Base-by-base conservation (phyloP, 2,329 filamentous ascomycete species). In the Pezicula neosporulosa region DNA sequence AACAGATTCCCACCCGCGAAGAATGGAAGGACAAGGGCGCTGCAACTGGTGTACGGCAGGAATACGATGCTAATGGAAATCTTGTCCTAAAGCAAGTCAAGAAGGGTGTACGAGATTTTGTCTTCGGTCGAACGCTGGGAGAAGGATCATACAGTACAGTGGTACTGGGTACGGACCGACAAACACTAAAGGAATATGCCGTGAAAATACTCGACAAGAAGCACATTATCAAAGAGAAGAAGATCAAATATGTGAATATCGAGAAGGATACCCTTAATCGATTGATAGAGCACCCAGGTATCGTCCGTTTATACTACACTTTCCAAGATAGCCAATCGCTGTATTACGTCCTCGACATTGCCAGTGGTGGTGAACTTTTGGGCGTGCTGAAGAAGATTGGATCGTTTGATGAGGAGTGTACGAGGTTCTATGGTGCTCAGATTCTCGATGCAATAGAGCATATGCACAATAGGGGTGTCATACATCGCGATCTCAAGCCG, bases 241-340 rank as follows among this genome's bases (percentile, higher is more conserved):
- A 99, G 78, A 96, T 99, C 65, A 99, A 99, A 77, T 99, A 99
- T 66, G 94, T 99, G 71, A 99, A 97, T 71, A 99, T 99, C 63
- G 94, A 99, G 71, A 97, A 97, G 74, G 93, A 99, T 71, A 97
- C 94, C 0, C 77, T 99, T 50, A 99, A 99, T 67, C 86, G 94
- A 56, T 77, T 99, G 52, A 97, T 93, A 3, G 93, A 99, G 57
- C 94, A 99, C 65, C 94, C 94, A 6, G 94, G 94, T 18, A 93
- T 99, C 53, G 92, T 99, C 51, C 88, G 94, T 56, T 78, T 99
- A 41, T 99, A 97, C 71, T 99, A 99, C 71, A 99, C 94, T 2
- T 99, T 99, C 66, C 94, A 99, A 69, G 94, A 99, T 70, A 93
- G 97, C 68, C 82, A 88, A 19, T 97, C 92, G 3, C 77, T 99